Evolutionary conservation across 371 early-diverging fungal species (phyloP).

Genomic region (Capniomyces stellatus): DNA sequence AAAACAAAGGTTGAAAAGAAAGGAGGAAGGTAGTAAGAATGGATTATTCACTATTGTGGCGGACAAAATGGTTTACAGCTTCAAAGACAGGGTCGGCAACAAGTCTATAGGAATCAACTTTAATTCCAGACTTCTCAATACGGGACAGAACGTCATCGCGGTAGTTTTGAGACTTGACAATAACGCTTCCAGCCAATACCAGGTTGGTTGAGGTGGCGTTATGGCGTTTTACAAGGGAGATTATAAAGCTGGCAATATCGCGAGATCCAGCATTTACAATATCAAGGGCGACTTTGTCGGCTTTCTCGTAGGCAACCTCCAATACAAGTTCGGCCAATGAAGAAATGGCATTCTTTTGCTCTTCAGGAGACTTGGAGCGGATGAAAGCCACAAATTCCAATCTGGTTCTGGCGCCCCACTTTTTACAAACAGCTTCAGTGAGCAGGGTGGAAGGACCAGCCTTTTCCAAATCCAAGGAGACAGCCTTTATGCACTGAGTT

Average conservation of each 20-base stretch:
- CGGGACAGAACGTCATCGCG: background rate
- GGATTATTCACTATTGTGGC: too few species aligned
- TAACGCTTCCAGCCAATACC: conserved; percentile 1
- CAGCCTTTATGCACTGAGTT: background rate
- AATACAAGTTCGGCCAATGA: background rate
- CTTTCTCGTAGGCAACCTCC: background rate
- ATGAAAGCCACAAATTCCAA: conserved; percentile 1
- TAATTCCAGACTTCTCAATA: background rate
- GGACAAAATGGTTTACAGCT: background rate
- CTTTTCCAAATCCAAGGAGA: background rate
- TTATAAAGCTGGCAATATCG: background rate
- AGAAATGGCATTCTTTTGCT: background rate
- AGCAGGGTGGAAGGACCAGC: background rate
- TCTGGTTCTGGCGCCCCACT: conserved; percentile 3
- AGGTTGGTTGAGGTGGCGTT: background rate
- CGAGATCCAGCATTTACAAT: background rate
- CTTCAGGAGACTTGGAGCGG: conserved; percentile 1
- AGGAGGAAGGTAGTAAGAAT: too few species aligned
- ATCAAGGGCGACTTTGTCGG: conserved; percentile 2
- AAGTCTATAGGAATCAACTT: background rate
- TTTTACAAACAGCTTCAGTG: background rate
- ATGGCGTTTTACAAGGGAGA: background rate
- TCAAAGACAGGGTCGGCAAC: background rate
- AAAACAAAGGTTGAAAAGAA: too few species aligned
- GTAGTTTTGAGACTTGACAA: background rate